Evolutionary conservation across 768 basidiomycete species (phyloP).

Genomic region (Austroboletus festivus): DNA sequence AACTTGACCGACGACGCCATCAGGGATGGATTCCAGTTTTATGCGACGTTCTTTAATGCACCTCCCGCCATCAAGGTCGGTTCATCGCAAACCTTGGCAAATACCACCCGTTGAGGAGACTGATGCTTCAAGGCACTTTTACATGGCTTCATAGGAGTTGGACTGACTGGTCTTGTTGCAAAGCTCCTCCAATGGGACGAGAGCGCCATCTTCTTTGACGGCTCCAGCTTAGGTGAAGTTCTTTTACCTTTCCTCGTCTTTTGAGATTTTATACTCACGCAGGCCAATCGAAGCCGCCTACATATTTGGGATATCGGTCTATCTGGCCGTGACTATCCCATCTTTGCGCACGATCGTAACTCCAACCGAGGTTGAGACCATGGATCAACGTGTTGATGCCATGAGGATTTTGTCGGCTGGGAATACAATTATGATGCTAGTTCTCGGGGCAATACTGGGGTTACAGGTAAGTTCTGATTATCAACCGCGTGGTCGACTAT

Average conservation of each 20-base stretch:
- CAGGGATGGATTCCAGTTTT: slow-evolving; percentile 83
- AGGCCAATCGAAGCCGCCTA: slow-evolving; percentile 64
- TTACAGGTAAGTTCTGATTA: slow-evolving; percentile 59
- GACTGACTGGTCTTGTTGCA: slow-evolving; percentile 66
- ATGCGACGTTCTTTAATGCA: slow-evolving; percentile 88
- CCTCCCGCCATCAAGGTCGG: slow-evolving; percentile 90
- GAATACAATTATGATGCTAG: slow-evolving; percentile 77
- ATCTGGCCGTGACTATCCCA: slow-evolving; percentile 79
- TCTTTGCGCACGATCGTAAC: slow-evolving; percentile 71
- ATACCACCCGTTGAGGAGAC: not conserved
- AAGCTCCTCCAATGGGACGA: slow-evolving; percentile 90
- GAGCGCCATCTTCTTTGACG: slow-evolving; percentile 94
- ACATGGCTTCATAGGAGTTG: slow-evolving; percentile 80
- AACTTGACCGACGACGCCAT: slow-evolving; percentile 60
- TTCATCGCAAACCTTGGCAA: not conserved
- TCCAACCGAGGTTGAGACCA: slow-evolving; percentile 55
- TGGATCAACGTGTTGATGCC: slow-evolving; percentile 69
- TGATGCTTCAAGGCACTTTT: slow-evolving; percentile 80
- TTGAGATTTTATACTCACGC: slow-evolving; percentile 11
- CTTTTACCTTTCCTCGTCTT: not conserved
- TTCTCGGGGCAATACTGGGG: slow-evolving; percentile 59
- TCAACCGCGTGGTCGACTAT: not conserved
- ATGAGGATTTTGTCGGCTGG: slow-evolving; percentile 81
- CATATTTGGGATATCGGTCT: slow-evolving; percentile 74
- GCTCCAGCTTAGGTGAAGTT: slow-evolving; percentile 72